A percentile compares a stretch with the other conserved stretches of the same genome.
phyloP scores from a whole-genome alignment of 148 eudicot species.

The Beta vulgaris region DNA sequence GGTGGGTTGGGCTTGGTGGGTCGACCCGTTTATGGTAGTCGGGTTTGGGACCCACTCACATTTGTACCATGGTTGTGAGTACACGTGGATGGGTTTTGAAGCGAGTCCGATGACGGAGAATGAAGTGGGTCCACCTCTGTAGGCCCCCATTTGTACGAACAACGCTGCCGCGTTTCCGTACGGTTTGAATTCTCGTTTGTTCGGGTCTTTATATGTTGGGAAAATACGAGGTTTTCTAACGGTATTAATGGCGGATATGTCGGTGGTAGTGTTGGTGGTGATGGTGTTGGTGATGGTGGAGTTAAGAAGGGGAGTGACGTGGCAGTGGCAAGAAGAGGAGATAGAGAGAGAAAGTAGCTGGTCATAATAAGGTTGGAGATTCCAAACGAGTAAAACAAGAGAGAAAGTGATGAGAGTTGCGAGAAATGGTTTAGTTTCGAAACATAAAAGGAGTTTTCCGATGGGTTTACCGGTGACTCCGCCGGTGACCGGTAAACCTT shows the following conservation, averaged over 20 bases:
- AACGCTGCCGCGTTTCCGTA: constrained; percentile 55
- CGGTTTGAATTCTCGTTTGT: constrained; percentile 38
- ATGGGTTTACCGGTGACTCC: constrained; percentile 12
- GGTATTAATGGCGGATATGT: constrained; percentile 13
- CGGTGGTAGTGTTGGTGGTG: constrained; percentile 10
- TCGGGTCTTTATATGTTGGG: constrained; percentile 23
- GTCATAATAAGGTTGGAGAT: constrained; percentile 58
- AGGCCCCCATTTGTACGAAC: constrained; percentile 62
- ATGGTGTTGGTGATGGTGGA: not conserved
- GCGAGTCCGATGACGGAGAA: constrained; percentile 52
- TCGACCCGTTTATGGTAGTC: too few species aligned
- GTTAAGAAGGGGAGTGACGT: constrained; percentile 13
- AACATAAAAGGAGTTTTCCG: constrained; percentile 32
- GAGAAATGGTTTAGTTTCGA: constrained; percentile 47
- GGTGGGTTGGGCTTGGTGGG: too few species aligned
- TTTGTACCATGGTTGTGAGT: constrained; percentile 44
- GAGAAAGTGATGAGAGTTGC: constrained; percentile 49
- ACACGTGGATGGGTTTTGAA: constrained; percentile 52
- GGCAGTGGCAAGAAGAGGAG: constrained; percentile 27
- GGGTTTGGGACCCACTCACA: constrained; percentile 47
- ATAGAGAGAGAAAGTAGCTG: constrained; percentile 41
- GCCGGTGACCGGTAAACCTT: constrained; percentile 25
- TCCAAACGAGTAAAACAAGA: constrained; percentile 45
- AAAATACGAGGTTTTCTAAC: not conserved
- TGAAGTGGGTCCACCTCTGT: constrained; percentile 43